phyloP scores from a whole-genome alignment of 257 asterid genomes.

The Solanum pinnatisectum region DNA sequence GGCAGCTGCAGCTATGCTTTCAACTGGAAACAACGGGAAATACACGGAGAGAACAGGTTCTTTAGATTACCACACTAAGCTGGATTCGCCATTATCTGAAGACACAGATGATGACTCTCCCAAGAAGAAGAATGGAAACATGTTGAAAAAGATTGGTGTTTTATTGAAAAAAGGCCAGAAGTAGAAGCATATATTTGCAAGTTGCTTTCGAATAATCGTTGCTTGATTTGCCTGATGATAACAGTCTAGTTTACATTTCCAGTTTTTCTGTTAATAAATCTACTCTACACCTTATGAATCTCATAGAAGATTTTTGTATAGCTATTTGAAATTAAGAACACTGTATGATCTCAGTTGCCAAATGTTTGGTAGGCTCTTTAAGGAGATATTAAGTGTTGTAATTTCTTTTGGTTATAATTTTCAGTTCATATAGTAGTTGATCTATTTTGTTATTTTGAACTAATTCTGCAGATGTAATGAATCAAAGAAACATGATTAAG shows the following conservation, averaged over 20 bases:
- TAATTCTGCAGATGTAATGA: neutral
- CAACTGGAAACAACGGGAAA: slow-evolving; percentile 48
- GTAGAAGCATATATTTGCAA: slow-evolving; percentile 14
- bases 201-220: neutral
- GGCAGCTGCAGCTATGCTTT: slow-evolving; percentile 84
- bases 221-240: neutral
- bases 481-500: neutral
- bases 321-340: slow-evolving; percentile 2
- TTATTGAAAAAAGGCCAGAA: slow-evolving; percentile 78
- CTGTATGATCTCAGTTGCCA: neutral
- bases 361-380: neutral
- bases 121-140: slow-evolving; percentile 67
- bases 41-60: slow-evolving; percentile 46
- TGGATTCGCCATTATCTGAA: slow-evolving; percentile 44
- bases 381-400: neutral
- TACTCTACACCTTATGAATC: neutral
- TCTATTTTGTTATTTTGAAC: neutral
- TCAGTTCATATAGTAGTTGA: neutral
- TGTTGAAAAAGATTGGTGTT: slow-evolving; percentile 83
- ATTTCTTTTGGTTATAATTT: neutral
- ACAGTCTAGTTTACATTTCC: neutral
- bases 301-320: neutral
- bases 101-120: slow-evolving; percentile 67
- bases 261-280: neutral
- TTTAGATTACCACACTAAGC: slow-evolving; percentile 44